A percentile compares a stretch with the other conserved stretches of the same genome.
Conservation (phyloP, 2,329 filamentous ascomycete genomes). For the Zymoseptoria brevis region DNA sequence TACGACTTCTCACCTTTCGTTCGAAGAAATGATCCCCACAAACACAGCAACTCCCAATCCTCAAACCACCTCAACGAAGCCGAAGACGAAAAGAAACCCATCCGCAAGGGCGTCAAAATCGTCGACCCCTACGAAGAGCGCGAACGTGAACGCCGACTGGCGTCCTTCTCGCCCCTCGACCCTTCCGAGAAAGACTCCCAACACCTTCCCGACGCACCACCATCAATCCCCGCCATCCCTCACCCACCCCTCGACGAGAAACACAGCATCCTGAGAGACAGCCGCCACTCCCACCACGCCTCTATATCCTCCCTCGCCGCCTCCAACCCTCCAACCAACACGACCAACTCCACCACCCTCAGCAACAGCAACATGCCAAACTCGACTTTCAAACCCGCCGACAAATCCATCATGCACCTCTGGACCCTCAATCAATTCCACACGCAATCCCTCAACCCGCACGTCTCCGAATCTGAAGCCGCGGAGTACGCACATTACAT, state of each 20-base stretch:
- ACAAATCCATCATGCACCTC: slow-evolving; percentile 76
- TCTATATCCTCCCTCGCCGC: neutral
- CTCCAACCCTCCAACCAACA: slow-evolving; percentile 4
- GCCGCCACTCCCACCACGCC: neutral
- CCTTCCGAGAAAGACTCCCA: neutral
- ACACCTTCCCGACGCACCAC: neutral
- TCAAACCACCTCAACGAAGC: neutral
- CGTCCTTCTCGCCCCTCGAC: neutral
- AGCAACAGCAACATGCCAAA: neutral
- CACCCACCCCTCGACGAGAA: slow-evolving; percentile 21
- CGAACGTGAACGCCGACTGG: slow-evolving; percentile 2
- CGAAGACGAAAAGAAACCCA: slow-evolving; percentile 52
- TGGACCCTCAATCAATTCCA: slow-evolving; percentile 86
- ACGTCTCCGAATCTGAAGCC: slow-evolving; percentile 65
- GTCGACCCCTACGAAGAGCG: slow-evolving; percentile 46
- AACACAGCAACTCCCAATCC: slow-evolving; percentile 17
- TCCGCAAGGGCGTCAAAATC: slow-evolving; percentile 62
- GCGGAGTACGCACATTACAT: slow-evolving; percentile 87
- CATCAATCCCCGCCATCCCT: neutral
- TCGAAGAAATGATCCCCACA: slow-evolving; percentile 47
- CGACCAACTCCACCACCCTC: slow-evolving; percentile 3
- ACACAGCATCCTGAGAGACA: slow-evolving; percentile 35
- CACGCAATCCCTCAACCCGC: slow-evolving; percentile 75
- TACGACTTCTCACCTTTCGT: slow-evolving; percentile 86
- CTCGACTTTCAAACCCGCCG: slow-evolving; percentile 44